Percentiles rank a stretch among this genome's conserved stretches.
Conservation (phyloP, 2,329 filamentous ascomycete genomes). For the Verticillium dahliae region DNA sequence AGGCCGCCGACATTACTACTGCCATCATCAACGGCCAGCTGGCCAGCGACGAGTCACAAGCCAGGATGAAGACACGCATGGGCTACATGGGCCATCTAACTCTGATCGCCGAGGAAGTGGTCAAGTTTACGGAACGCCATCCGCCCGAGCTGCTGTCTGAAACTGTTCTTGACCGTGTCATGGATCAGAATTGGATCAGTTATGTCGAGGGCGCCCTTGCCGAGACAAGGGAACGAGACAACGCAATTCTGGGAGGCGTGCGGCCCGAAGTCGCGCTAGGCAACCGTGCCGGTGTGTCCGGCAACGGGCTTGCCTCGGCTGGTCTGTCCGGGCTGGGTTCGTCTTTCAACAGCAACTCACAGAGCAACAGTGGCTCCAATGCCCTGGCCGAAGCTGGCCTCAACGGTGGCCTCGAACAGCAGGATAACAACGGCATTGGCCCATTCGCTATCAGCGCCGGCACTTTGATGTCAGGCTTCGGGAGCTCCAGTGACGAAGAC, state of each 20-base stretch:
- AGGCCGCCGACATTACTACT: constrained; percentile 80
- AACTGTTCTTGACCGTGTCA: constrained; percentile 78
- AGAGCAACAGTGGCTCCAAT: constrained; percentile 11
- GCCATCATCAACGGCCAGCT: constrained; percentile 88
- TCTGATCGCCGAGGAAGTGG: constrained; percentile 93
- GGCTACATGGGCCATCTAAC: constrained; percentile 99
- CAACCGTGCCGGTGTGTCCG: constrained; percentile 58
- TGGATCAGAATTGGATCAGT: constrained; percentile 84
- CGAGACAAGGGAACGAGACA: constrained; percentile 91
- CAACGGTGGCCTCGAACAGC: constrained; percentile 52
- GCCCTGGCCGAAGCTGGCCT: constrained; percentile 11
- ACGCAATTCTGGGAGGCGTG: constrained; percentile 94
- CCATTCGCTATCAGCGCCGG: constrained; percentile 68
- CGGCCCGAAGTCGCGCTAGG: constrained; percentile 84
- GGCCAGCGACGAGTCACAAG: constrained; percentile 79
- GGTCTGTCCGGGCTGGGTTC: constrained; percentile 32
- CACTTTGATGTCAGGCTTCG: constrained; percentile 81
- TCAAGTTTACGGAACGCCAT: constrained; percentile 95
- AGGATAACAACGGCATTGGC: constrained; percentile 57
- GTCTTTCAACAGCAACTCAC: constrained; percentile 22
- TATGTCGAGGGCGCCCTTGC: constrained; percentile 92
- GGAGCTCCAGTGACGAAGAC: constrained; percentile 91
- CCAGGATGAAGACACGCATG: constrained; percentile 78
- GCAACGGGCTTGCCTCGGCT: constrained; percentile 37
- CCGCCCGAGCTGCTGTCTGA: constrained; percentile 82